Conservation (phyloP, 805 yeast species). For the Ogataea methanolica region DNA sequence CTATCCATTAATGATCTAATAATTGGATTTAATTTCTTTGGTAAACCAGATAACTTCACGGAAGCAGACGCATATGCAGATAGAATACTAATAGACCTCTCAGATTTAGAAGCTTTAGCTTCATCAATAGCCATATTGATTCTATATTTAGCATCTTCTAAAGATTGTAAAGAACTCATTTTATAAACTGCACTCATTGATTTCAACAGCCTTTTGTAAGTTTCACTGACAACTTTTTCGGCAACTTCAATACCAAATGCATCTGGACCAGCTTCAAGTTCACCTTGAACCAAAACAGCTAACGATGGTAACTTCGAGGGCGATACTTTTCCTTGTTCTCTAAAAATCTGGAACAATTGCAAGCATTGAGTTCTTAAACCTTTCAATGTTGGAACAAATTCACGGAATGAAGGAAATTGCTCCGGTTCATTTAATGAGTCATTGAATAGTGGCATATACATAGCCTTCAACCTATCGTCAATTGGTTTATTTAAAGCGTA, state of each 20-base stretch:
- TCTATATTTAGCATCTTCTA: constrained; percentile 75
- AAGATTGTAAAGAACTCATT: constrained; percentile 61
- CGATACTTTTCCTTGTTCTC: constrained; percentile 70
- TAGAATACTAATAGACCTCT: constrained; percentile 55
- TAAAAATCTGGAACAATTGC: constrained; percentile 73
- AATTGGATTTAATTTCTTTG: constrained; percentile 81
- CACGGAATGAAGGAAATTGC: constrained; percentile 60
- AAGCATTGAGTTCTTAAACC: constrained; percentile 85
- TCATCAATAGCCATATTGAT: constrained; percentile 63
- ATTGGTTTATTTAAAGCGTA: constrained; percentile 14
- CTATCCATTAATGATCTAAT: constrained; percentile 92
- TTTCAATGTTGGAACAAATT: constrained; percentile 79
- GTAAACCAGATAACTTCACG: constrained; percentile 61
- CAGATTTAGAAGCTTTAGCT: constrained; percentile 47
- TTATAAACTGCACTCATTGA: constrained; percentile 64
- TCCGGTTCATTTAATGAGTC: constrained; percentile 39
- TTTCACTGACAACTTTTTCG: constrained; percentile 57
- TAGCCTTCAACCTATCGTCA: constrained; percentile 2
- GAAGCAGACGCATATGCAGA: constrained; percentile 77
- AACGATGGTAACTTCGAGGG: constrained; percentile 70
- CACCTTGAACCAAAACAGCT: constrained; percentile 92
- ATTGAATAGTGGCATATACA: constrained; percentile 22
- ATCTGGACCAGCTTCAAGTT: constrained; percentile 86
- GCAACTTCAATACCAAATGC: constrained; percentile 84
- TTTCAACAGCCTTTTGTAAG: constrained; percentile 60